Percentiles rank a stretch among this genome's conserved stretches.
These are phyloP conservation scores for Glycine tomentella DNA, from an alignment of 306 rosid genomes.

Conservation along the genomic window DNA sequence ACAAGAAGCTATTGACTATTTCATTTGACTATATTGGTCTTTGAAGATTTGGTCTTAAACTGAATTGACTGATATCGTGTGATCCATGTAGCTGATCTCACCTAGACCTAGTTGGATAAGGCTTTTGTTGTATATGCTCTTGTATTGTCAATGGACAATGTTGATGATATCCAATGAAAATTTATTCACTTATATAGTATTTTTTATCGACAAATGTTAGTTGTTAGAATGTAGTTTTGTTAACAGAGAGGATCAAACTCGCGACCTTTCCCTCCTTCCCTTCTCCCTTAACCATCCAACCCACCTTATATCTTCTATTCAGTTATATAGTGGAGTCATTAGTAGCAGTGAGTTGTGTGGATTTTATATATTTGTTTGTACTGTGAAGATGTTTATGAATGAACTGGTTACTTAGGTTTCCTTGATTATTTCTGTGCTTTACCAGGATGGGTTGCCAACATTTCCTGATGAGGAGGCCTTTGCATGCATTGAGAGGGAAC, in stretches of 20 bases:
- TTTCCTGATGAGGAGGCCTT: constrained; percentile 90
- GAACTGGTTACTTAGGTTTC: constrained; percentile 39
- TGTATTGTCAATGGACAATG: constrained; percentile 1
- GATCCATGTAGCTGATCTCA: background rate
- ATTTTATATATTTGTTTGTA: background rate
- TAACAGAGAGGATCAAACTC: too few species aligned
- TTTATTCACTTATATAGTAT: background rate
- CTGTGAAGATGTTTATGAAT: constrained; percentile 15
- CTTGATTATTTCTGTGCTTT: constrained; percentile 46
- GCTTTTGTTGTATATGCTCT: background rate
- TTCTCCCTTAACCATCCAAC: too few species aligned
- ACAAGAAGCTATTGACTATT: background rate
- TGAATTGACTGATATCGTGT: background rate
- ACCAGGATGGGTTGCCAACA: constrained; percentile 89
- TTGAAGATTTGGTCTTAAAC: background rate
- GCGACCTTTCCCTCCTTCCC: too few species aligned
- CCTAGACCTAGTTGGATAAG: background rate
- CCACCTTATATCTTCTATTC: background rate
- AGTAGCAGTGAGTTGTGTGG: background rate
- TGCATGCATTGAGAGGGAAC: constrained; percentile 85
- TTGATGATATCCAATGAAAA: constrained; percentile 14
- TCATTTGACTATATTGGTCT: constrained; percentile 1
- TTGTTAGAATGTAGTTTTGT: too few species aligned
- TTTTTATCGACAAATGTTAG: too few species aligned
- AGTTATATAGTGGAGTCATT: background rate